Conservation (phyloP, 306 rosid species). For the Trifolium subterraneum region DNA sequence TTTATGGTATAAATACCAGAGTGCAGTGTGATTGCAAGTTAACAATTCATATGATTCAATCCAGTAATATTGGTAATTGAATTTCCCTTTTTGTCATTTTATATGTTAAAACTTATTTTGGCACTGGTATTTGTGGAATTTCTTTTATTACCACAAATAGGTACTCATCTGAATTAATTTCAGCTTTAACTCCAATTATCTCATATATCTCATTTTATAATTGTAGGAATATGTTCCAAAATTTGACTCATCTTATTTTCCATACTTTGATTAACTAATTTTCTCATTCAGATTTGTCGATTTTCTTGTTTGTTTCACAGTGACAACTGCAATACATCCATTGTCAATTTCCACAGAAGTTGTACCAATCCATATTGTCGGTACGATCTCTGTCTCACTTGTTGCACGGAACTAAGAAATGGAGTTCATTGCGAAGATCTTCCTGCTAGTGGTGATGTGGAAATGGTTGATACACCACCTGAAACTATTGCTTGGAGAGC, state of each 20-base stretch:
- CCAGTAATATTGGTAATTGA: too few relatives aligned
- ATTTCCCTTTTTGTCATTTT: not conserved
- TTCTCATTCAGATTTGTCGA: conserved; percentile 22
- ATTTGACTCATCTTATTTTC: conserved; percentile 25
- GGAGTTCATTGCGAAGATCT: conserved; percentile 46
- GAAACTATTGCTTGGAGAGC: conserved; percentile 53
- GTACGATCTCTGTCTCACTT: conserved; percentile 69
- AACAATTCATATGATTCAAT: too few relatives aligned
- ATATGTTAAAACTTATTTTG: not conserved
- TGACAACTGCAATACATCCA: conserved; percentile 76
- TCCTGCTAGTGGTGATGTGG: conserved; percentile 38
- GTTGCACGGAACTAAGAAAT: conserved; percentile 63
- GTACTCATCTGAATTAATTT: conserved; percentile 12
- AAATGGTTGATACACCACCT: conserved; percentile 29
- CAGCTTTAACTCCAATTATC: conserved; percentile 1
- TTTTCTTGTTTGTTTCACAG: conserved; percentile 50
- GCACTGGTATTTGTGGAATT: conserved; percentile 6
- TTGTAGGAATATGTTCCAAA: conserved; percentile 14
- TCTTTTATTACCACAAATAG: conserved; percentile 17
- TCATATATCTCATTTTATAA: conserved; percentile 13
- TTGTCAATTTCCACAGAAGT: conserved; percentile 74
- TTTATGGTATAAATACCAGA: not conserved
- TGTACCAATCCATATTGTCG: conserved; percentile 64
- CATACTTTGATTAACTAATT: conserved; percentile 6
- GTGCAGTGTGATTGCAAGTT: not conserved